Evolutionary conservation across 208 protist genomes (phyloP), one percentile per base, ranked within the genome.

Genomic region (Vickermania spadyakhi): DNA sequence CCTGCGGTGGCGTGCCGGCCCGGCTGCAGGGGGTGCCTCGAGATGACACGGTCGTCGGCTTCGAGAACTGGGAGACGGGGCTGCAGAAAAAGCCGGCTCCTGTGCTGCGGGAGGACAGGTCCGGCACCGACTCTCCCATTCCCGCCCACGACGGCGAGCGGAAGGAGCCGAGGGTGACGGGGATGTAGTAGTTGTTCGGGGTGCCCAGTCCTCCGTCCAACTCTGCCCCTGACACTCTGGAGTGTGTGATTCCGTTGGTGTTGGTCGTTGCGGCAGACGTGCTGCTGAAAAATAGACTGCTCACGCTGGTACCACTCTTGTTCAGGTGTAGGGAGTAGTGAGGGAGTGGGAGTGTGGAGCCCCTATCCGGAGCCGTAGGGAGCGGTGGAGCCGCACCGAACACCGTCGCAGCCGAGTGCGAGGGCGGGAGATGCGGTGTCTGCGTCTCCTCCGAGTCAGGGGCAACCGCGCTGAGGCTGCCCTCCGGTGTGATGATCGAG

Each of bases 1-100:
- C 30, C 22, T 63, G 23, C 52, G 5, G 56, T 63, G 45, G n/a
- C 2, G 53, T 63, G 28, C 22, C 28, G 18, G 5, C 49, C 45
- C 1, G 28, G 7, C 13, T 26, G 27, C 1, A 25, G 27, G 25
- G 29, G 7, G 4, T 2, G 21, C 4, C n/a, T 18, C 42, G 27
- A 25, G 50, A 31, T 65, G 55, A 61, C 3, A 56, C 3, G 3
- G 28, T 22, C n/a, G 36, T 18, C 7, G 36, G 36, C 36, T 45
- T 45, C 36, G 7, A 18, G 36, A 45, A 45, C 11, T 18, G 36
- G 36, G 36, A 45, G 11, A 45, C 36, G 36, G 36, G 36, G 36
- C 18, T 45, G 36, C 18, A n/a, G 36, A n/a, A 45, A n/a, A n/a
- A n/a, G n/a, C n/a, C n/a, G n/a, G n/a, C n/a, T 18, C 36, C 36